phyloP scores from a whole-genome alignment of 768 basidiomycete species.

The Steccherinum ochraceum region DNA sequence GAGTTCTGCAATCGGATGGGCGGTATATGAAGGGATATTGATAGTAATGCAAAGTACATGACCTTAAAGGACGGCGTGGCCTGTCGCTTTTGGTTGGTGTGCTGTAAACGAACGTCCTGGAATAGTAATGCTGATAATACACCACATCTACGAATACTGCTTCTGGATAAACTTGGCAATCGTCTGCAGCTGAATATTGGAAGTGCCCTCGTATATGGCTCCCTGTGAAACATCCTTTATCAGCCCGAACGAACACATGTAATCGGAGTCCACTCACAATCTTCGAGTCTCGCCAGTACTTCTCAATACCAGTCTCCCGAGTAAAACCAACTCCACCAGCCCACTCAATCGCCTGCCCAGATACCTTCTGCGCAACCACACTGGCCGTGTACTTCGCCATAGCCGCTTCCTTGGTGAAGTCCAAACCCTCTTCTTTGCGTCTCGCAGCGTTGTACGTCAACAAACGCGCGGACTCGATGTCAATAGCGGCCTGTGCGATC shows the following conservation, averaged over 20 bases:
- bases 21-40: conserved; percentile 76
- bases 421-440: conserved; percentile 82
- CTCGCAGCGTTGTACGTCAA: conserved; percentile 96
- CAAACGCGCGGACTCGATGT: conserved; percentile 86
- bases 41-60: conserved; percentile 38
- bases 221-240: conserved; percentile 43
- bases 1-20: conserved; percentile 90
- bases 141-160: conserved; percentile 52
- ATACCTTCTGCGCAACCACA: conserved; percentile 81
- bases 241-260: background rate
- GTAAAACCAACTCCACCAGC: conserved; percentile 91
- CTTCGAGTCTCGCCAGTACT: conserved; percentile 95
- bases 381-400: conserved; percentile 97
- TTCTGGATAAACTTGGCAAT: conserved; percentile 91
- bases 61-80: background rate
- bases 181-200: conserved; percentile 97
- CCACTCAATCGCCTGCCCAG: conserved; percentile 94
- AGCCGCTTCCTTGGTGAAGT: conserved; percentile 90
- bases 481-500: conserved; percentile 82
- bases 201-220: conserved; percentile 91
- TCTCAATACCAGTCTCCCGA: conserved; percentile 91
- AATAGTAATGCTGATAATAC: background rate
- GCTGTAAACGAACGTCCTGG: background rate
- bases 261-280: conserved; percentile 50
- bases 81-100: background rate